phyloP scores from a whole-genome alignment of 345 rosid species.

The Hypericum androsaemum region DNA sequence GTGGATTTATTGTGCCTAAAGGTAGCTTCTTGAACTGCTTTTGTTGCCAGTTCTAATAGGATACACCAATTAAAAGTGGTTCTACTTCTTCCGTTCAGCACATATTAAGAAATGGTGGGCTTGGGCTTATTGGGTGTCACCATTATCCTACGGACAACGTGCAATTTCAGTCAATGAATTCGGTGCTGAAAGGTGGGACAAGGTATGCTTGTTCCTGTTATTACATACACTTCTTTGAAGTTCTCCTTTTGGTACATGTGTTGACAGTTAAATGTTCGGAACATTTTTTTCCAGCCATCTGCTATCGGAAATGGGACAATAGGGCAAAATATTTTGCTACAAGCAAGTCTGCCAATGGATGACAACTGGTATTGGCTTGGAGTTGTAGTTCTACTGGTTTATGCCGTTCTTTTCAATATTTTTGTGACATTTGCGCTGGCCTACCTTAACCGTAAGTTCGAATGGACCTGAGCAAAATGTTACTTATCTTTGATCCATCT shows the following conservation, averaged over 20 bases:
- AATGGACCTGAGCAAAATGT: neutral
- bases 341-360: constrained; percentile 36
- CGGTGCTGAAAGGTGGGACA: constrained; percentile 63
- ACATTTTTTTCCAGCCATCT: constrained; percentile 44
- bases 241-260: neutral
- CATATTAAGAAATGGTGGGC: constrained; percentile 75
- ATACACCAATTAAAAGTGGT: constrained; percentile 2
- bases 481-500: neutral
- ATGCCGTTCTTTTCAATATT: constrained; percentile 56
- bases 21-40: constrained; percentile 30
- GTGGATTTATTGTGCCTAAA: constrained; percentile 84
- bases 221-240: neutral
- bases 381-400: constrained; percentile 46
- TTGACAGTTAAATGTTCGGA: neutral
- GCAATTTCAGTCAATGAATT: constrained; percentile 82
- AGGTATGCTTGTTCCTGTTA: constrained; percentile 27
- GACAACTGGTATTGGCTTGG: constrained; percentile 86
- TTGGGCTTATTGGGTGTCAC: constrained; percentile 94
- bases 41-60: neutral
- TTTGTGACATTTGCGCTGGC: constrained; percentile 62
- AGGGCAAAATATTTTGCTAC: constrained; percentile 53
- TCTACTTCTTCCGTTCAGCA: constrained; percentile 28
- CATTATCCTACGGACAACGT: constrained; percentile 67
- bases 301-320: constrained; percentile 34
- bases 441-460: constrained; percentile 64